Base-by-base conservation (phyloP, 306 rosid genomes). In the Betula pendula region DNA sequence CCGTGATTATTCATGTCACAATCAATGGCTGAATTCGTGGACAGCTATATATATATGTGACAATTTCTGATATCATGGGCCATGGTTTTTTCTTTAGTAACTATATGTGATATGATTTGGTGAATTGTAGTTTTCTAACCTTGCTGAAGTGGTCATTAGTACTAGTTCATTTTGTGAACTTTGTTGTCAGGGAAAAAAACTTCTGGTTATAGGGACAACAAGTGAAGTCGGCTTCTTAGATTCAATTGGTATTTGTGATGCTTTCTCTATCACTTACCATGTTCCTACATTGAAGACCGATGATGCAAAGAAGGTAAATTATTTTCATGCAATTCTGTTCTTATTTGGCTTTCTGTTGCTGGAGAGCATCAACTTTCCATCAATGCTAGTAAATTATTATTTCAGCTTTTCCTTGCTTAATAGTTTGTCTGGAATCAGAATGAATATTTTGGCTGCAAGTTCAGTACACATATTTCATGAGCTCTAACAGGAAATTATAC, bases 171-270 rank as follows among this genome's bases (percentile, higher is more conserved):
- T 44, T 75, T 53, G 85, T 29, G 27, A 25, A 74, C 66, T 43
- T 62, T 77, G 27, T 75, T 78, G 81, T 72, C 87, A 96, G 99
- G 98, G 98, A 35, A 96, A 92, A 86, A 96, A 92, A 75, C 98
- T 96, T 81, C 83, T 92, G 87, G 97, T 92, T 67, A 74, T 96
- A 72, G 97, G 97, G 60, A 96, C 99, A 12, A 92, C 98, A n/a
- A 91, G 99, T 85, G 97, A 96, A 86, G 79, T 91, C 70, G 84
- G 77, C 81, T 96, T 96, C 87, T 79, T 96, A 88, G 96, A 92
- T 71, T 86, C 94, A 0, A 76, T 96, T 81, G 97, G 99, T 71
- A 77, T 92, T 82, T 85, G 87, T 79, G 88, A 89, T 79, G 81
- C 94, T 45, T 96, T 96, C 84, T 85, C 96, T 7, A 90, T 91